Evolutionary conservation across 306 rosid species (phyloP), one percentile per base, ranked within the genome.

Genomic region (Fragaria nilgerrensis): DNA sequence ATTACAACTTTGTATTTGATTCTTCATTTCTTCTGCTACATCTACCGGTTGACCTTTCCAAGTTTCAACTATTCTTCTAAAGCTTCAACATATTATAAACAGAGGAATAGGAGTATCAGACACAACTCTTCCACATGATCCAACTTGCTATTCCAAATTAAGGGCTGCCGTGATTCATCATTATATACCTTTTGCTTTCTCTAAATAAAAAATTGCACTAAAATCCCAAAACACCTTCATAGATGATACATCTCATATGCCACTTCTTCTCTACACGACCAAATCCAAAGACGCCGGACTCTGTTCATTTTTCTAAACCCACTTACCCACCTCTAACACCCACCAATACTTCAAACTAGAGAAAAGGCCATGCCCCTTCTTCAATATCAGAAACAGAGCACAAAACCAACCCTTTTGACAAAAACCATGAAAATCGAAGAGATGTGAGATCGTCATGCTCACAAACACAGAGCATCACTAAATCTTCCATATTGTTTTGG

Each of bases 91-190:
- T 16, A 29, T 29, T 7, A n/a, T 32, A 39, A 39, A 41, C 29
- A 78, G 63, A 39, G 27, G 29, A 56, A 56, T n/a, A 56, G 3
- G 5, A 32, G 36, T 32, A 32, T 32, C 36, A 32, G 36, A 9
- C 62, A 8, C 62, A 9, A 55, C 62, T 55, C 29, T 56, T 61
- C n/a, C 80, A 39, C 73, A 65, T 62, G 73, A 70, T 81, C 67
- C 52, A n/a, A 70, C 68, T 62, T 37, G 77, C 37, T 64, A 20
- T 14, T 32, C 39, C 79, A 39, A 62, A 50, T 49, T 63, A 53
- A 43, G 44, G 71, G 41, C 9, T 70, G 71, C 66, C 61, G 50
- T 29, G 53, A 41, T 41, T 5, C 67, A 39, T 17, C 14, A 47
- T 48, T 22, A 17, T 17, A 22, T 62, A 29, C 1, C 43, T 2